Base-by-base conservation (phyloP, 352 stramenopile genomes). In the Phytophthora citrophthora region DNA sequence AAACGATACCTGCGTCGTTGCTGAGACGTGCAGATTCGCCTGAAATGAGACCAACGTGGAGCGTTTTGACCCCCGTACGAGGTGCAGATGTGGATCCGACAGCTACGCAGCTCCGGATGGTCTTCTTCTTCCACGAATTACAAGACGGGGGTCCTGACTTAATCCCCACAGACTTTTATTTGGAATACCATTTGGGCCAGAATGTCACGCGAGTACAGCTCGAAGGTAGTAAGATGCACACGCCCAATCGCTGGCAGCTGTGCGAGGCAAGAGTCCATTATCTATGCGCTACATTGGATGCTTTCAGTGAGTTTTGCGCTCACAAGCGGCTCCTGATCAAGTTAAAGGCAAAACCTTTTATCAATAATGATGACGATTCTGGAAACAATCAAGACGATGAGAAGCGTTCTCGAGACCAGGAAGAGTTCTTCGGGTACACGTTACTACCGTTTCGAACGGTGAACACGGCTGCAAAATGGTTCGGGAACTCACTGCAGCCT, bases 111-210 rank as follows among this genome's bases (percentile, higher is more conserved):
- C 61, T 95, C 31, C 81, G 84, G 1, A 46, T 95, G 12, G 73
- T 86, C 26, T 86, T 95, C 44, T 91, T 95, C 68, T 95, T 95
- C 51, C 84, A 95, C 46, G 86, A 95, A 51, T 61, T 95, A 2
- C 86, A 95, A 48, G 86, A 95, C 47, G 84, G 71, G 29, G 81
- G 83, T 0, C 77, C 76, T 0, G 47, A 81, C 1, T 61, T 91
- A 31, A 62, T 66, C 5, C 76, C 84, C 1, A 83, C 79, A 0
- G 81, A 93, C 16, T 95, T 91, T 23, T 90, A 82, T 47, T 69
- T 93, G 27, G 84, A 92, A 40, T 95, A 95, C 44, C 84, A 93
- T 39, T 53, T 95, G 5, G 86, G 84, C 0, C 86, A 95, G 59
- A 47, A 63, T 20, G 72, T 91, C 26, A 75, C 61, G 9, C 72